Base-by-base conservation (phyloP, 345 rosid genomes). In the Eucalyptus tenuipes region DNA sequence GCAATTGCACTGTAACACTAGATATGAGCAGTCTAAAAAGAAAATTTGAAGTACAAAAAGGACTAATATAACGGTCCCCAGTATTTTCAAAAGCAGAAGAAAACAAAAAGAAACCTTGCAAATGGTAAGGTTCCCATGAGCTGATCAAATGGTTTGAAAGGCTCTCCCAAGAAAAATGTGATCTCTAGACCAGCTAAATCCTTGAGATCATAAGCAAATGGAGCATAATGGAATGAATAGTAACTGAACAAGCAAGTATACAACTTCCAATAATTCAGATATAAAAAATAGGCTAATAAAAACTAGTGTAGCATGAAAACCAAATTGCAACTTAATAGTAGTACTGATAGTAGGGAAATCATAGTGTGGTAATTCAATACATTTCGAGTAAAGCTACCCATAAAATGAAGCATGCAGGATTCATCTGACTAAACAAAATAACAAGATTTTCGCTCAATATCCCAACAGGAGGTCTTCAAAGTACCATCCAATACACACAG, bases 61-160 rank as follows among this genome's bases (percentile, higher is more conserved):
- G 66, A 20, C 55, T 31, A 22, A 71, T 37, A 61, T 85, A 24
- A 29, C 29, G 1, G 42, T 16, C 45, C 61, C 12, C 8, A 37
- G 42, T 10, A 11, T 75, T 75, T 9, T 27, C 4, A 20, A 49
- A 7, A 49, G 86, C 18, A 89, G 18, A 18, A 68, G 66, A 1
- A 59, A 49, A 88, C 3, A 25, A 87, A 84, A 48, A 75, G 90
- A 66, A 88, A 97, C 99, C 99, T 98, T 89, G 99, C 96, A 89
- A 98, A 95, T 53, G 99, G 99, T 86, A 98, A 91, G 75, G 99
- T 97, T 87, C 99, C 99, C 98, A 98, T 94, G 86, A 98, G 95
- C 93, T 98, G 99, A 93, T 98, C 99, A 92, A 98, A 97, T 85
- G 99, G 99, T 93, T 94, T 97, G 90, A 98, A 97, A 29, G 99